These are phyloP conservation scores for Cercophora samala DNA, from an alignment of 495 filamentous ascomycete genomes.

Conservation along the genomic window DNA sequence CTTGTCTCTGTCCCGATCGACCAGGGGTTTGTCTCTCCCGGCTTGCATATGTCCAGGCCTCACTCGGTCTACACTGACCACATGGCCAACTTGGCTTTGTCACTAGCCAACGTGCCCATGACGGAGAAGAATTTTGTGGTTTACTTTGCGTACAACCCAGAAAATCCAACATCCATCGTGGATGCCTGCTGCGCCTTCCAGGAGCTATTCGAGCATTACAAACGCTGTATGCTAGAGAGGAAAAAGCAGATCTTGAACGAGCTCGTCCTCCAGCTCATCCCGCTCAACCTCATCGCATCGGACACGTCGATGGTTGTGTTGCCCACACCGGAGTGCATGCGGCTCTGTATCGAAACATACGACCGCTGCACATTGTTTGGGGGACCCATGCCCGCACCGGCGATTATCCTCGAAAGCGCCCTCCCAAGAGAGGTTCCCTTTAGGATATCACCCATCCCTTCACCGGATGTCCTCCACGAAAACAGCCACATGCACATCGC, in stretches of 20 bases:
- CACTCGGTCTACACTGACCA: slow-evolving; percentile 29
- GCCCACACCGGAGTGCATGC: slow-evolving; percentile 60
- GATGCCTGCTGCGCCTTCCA: slow-evolving; percentile 78
- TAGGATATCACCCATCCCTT: slow-evolving; percentile 63
- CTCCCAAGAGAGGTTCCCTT: slow-evolving; percentile 75
- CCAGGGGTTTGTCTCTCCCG: slow-evolving; percentile 33
- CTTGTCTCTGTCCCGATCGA: slow-evolving; percentile 54
- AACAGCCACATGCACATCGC: slow-evolving; percentile 83
- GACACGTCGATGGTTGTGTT: slow-evolving; percentile 63
- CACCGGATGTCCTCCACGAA: slow-evolving; percentile 73
- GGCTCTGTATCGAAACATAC: slow-evolving; percentile 80
- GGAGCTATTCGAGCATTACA: slow-evolving; percentile 68
- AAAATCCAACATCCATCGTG: slow-evolving; percentile 59
- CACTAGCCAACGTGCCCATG: slow-evolving; percentile 32
- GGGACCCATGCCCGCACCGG: slow-evolving; percentile 57
- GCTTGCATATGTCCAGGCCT: slow-evolving; percentile 25
- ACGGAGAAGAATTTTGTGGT: slow-evolving; percentile 65
- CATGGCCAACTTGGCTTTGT: slow-evolving; percentile 36
- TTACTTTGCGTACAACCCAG: slow-evolving; percentile 80
- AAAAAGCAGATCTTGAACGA: slow-evolving; percentile 57
- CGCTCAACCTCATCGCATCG: slow-evolving; percentile 66
- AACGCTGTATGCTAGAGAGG: slow-evolving; percentile 49
- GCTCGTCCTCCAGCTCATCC: slow-evolving; percentile 78
- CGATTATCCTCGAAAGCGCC: slow-evolving; percentile 70
- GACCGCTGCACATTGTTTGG: slow-evolving; percentile 68